phyloP scores from a whole-genome alignment of 148 eudicot species.

The Vaccinium corymbosum region DNA sequence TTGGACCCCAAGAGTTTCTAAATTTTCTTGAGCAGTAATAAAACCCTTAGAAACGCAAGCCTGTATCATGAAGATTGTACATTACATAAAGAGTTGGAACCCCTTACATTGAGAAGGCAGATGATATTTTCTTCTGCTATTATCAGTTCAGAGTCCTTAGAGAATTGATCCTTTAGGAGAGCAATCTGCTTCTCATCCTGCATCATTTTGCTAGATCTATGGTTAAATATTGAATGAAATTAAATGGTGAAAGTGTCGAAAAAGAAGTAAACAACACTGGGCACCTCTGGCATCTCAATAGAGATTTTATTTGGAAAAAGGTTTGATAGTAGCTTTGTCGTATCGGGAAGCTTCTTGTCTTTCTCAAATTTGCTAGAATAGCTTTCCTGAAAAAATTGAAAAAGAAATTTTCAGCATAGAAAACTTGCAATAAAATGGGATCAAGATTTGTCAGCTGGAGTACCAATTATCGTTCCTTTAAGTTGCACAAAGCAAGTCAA shows the following conservation, averaged over 20 bases:
- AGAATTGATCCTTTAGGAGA: constrained; percentile 71
- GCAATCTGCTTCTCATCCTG: constrained; percentile 70
- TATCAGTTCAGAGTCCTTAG: constrained; percentile 65
- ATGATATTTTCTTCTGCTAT: constrained; percentile 65
- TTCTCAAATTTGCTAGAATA: constrained; percentile 66
- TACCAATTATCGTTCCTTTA: neutral
- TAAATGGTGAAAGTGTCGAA: neutral
- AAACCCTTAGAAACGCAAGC: neutral
- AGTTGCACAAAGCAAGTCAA: neutral
- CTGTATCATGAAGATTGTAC: neutral
- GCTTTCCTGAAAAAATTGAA: constrained; percentile 53
- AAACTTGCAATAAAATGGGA: neutral
- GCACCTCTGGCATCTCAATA: constrained; percentile 79
- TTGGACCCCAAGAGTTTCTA: neutral
- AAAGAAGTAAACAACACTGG: constrained; percentile 14
- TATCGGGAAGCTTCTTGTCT: constrained; percentile 58
- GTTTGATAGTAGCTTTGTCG: constrained; percentile 54
- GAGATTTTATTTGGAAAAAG: constrained; percentile 84
- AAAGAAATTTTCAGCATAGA: constrained; percentile 8
- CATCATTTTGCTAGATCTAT: constrained; percentile 10
- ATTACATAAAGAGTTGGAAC: neutral
- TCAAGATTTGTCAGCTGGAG: neutral
- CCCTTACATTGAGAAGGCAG: constrained; percentile 61
- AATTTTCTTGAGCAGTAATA: neutral
- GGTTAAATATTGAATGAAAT: neutral